These are phyloP conservation scores for Geotrichum siamense DNA, from an alignment of 1,139 yeast species.

Conservation along the genomic window DNA sequence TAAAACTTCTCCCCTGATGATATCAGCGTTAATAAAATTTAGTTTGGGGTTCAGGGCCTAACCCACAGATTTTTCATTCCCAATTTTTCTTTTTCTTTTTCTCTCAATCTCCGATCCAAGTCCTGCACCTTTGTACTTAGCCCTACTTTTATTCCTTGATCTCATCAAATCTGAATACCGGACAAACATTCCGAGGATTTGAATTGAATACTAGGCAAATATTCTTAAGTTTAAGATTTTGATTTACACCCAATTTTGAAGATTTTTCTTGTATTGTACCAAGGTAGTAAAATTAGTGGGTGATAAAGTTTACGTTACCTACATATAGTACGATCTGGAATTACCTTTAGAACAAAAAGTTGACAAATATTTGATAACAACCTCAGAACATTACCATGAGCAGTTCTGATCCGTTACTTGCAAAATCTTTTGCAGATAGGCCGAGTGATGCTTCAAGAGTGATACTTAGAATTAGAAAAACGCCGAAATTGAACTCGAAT, in stretches of 20 bases:
- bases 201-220: not conserved
- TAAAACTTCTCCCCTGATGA: not conserved
- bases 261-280: not conserved
- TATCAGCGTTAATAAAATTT: not conserved
- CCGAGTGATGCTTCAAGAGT: constrained; percentile 13
- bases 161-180: no score
- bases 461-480: constrained; percentile 11
- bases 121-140: no score
- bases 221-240: not conserved
- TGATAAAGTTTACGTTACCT: not conserved
- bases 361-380: not conserved
- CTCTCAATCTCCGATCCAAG: no score
- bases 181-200: no score
- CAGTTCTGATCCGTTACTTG: constrained; percentile 11
- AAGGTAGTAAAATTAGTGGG: not conserved
- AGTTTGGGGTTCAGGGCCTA: not conserved
- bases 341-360: no score
- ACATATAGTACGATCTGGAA: constrained; percentile 1
- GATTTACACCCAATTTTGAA: not conserved
- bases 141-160: no score
- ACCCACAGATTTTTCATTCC: constrained; percentile 1
- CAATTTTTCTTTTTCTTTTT: constrained; percentile 2
- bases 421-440: constrained; percentile 16
- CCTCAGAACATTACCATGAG: constrained; percentile 5
- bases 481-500: not conserved